phyloP scores from a whole-genome alignment of 2,329 filamentous ascomycete species.

The Colletotrichum tofieldiae region DNA sequence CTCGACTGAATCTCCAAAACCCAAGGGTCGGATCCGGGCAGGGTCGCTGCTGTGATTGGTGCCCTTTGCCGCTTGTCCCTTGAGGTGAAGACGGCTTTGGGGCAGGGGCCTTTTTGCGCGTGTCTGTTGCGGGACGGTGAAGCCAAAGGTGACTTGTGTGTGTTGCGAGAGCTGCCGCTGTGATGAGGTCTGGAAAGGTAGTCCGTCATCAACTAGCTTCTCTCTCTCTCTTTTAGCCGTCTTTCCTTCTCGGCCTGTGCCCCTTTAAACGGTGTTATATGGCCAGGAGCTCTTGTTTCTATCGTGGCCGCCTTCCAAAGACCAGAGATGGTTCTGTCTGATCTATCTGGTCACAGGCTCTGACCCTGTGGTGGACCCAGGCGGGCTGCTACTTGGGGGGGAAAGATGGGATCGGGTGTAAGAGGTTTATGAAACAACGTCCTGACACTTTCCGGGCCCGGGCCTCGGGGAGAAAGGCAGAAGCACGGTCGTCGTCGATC shows the following conservation, averaged over 20 bases:
- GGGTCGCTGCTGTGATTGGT: conserved; percentile 12
- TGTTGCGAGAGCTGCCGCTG: background rate
- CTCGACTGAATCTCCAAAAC: background rate
- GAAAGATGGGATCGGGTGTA: conserved; percentile 39
- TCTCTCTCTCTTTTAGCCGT: no score
- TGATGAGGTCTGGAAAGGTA: background rate
- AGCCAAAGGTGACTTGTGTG: background rate
- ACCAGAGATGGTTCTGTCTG: background rate
- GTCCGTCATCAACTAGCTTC: background rate
- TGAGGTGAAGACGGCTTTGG: conserved; percentile 1
- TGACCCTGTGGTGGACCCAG: conserved; percentile 11
- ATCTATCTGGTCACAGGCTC: background rate
- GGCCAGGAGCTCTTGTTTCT: background rate
- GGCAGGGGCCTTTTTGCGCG: conserved; percentile 19
- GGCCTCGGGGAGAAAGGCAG: conserved; percentile 7
- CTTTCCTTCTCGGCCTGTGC: background rate
- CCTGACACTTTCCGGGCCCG: conserved; percentile 43
- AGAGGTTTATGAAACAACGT: conserved; percentile 44
- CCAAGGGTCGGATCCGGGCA: conserved; percentile 17
- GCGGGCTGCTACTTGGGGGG: conserved; percentile 1
- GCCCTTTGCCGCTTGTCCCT: conserved; percentile 15
- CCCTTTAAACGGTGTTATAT: background rate
- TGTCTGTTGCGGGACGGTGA: background rate
- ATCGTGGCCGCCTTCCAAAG: background rate
- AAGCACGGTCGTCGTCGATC: conserved; percentile 35